phyloP scores from a whole-genome alignment of 805 yeast genomes.

The Zygosaccharomyces bailii region DNA sequence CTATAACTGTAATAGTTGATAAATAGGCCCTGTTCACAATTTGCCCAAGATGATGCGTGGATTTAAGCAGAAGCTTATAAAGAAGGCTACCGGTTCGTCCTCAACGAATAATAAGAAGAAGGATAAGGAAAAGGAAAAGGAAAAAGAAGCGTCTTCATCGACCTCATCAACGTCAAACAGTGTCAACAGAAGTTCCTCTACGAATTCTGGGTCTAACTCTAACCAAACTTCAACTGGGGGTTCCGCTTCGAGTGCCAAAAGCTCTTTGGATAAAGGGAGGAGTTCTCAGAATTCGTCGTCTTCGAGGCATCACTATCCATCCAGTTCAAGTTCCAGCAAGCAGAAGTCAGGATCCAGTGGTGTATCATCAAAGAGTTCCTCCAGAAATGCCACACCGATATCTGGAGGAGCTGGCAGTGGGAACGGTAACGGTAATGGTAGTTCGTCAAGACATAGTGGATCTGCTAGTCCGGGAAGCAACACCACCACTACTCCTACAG shows the following conservation, averaged over 20 bases:
- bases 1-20: neutral
- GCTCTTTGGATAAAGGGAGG: slow-evolving; percentile 20
- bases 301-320: slow-evolving; percentile 10
- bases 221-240: slow-evolving; percentile 18
- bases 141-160: slow-evolving; percentile 36
- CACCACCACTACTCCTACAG: neutral
- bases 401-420: slow-evolving; percentile 1
- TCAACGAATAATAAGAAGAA: slow-evolving; percentile 37
- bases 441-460: slow-evolving; percentile 6
- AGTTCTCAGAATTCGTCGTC: slow-evolving; percentile 11
- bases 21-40: neutral
- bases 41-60: slow-evolving; percentile 64
- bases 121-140: slow-evolving; percentile 43
- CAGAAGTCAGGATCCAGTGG: slow-evolving; percentile 7
- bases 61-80: slow-evolving; percentile 52
- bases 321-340: slow-evolving; percentile 9
- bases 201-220: slow-evolving; percentile 6
- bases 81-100: slow-evolving; percentile 39
- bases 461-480: slow-evolving; percentile 1
- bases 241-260: slow-evolving; percentile 13
- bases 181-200: slow-evolving; percentile 11
- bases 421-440: neutral
- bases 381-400: slow-evolving; percentile 14
- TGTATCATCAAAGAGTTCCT: slow-evolving; percentile 10
- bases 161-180: slow-evolving; percentile 10